Conservation (phyloP, 1,139 yeast species). For the Saccharomyces pastorianus region DNA sequence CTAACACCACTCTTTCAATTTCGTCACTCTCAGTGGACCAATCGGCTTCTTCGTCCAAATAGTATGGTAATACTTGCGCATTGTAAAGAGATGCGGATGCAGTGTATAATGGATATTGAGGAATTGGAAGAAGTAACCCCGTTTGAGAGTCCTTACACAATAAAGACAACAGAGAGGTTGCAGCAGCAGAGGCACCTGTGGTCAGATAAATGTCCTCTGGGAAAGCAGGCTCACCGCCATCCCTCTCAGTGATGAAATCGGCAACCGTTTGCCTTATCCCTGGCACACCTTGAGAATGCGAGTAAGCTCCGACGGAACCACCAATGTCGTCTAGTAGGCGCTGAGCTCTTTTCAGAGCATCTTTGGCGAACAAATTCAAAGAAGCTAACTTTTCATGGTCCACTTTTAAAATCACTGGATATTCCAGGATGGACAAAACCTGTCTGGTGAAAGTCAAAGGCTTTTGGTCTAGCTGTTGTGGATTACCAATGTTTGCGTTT, state of each 20-base stretch:
- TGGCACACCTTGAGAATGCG: conserved; percentile 81
- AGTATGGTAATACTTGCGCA: conserved; percentile 83
- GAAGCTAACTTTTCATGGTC: conserved; percentile 12
- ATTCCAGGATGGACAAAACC: conserved; percentile 75
- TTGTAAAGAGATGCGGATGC: conserved; percentile 80
- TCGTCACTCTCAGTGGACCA: conserved; percentile 78
- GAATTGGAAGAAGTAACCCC: conserved; percentile 90
- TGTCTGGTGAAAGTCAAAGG: conserved; percentile 92
- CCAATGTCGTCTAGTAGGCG: conserved; percentile 46
- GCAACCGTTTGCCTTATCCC: conserved; percentile 71
- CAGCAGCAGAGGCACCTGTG: conserved; percentile 91
- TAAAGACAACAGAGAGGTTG: conserved; percentile 61
- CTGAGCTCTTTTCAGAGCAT: conserved; percentile 69
- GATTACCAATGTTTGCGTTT: conserved; percentile 90
- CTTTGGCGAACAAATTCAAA: conserved; percentile 47
- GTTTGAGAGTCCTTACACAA: conserved; percentile 56
- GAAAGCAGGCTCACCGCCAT: conserved; percentile 52
- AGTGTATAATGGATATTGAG: conserved; percentile 93
- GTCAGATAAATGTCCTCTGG: conserved; percentile 75
- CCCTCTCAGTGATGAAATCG: conserved; percentile 63
- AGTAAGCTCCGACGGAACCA: conserved; percentile 88
- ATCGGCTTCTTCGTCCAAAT: conserved; percentile 62
- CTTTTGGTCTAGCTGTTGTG: conserved; percentile 88
- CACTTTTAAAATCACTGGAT: conserved; percentile 54
- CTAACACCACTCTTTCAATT: conserved; percentile 47